phyloP scores from a whole-genome alignment of 805 yeast species.

The Candida sithepensis region DNA sequence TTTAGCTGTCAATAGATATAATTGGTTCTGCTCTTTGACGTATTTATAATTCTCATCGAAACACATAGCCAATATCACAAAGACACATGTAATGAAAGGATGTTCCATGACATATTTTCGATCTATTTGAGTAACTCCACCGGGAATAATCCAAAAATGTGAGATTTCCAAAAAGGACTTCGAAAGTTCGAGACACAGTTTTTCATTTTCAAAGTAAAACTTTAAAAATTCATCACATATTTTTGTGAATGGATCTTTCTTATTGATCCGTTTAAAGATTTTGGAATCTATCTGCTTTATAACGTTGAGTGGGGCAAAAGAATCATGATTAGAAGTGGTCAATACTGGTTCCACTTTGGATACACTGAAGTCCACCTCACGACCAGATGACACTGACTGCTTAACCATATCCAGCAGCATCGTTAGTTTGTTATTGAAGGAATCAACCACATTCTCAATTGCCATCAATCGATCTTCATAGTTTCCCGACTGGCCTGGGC shows the following conservation, averaged over 20 bases:
- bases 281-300: slow-evolving; percentile 29
- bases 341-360: slow-evolving; percentile 11
- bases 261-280: slow-evolving; percentile 21
- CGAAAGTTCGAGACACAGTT: slow-evolving; percentile 41
- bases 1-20: slow-evolving; percentile 47
- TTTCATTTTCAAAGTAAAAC: slow-evolving; percentile 42
- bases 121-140: slow-evolving; percentile 49
- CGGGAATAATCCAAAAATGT: slow-evolving; percentile 61
- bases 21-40: slow-evolving; percentile 42
- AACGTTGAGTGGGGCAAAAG: slow-evolving; percentile 29
- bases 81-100: slow-evolving; percentile 53
- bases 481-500: not conserved
- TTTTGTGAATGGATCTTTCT: slow-evolving; percentile 30
- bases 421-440: slow-evolving; percentile 15
- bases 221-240: slow-evolving; percentile 42
- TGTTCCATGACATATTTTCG: slow-evolving; percentile 45
- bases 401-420: slow-evolving; percentile 15
- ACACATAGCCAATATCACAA: slow-evolving; percentile 51
- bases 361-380: slow-evolving; percentile 11
- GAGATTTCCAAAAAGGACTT: slow-evolving; percentile 48
- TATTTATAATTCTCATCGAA: slow-evolving; percentile 50
- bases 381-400: slow-evolving; percentile 10
- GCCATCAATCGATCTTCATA: slow-evolving; percentile 9
- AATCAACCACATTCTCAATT: slow-evolving; percentile 15
- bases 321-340: slow-evolving; percentile 11